Evolutionary conservation across 495 filamentous ascomycete species (phyloP).

Genomic region (Collariella sp.): DNA sequence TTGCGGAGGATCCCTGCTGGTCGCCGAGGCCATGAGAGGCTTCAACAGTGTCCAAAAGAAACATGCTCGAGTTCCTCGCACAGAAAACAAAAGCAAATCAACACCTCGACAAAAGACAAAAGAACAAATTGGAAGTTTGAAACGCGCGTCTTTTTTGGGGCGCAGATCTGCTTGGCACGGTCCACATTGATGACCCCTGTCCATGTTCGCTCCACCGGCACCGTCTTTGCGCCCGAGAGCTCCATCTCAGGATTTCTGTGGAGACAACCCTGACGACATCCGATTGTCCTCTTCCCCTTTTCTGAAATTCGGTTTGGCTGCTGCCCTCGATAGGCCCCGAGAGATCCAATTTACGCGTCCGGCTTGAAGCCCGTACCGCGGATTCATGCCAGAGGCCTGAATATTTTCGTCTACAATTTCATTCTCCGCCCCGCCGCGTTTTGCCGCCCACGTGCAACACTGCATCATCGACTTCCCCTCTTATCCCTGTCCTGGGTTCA

Average conservation of each 20-base stretch:
- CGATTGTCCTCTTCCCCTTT: neutral
- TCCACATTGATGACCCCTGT: neutral
- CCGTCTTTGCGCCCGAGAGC: neutral
- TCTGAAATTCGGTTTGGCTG: neutral
- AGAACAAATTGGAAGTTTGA: too few species aligned
- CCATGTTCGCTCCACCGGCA: neutral
- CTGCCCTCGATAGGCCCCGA: too few species aligned
- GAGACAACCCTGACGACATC: neutral
- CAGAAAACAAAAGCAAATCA: too few species aligned
- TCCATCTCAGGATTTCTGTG: neutral
- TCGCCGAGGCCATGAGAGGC: neutral
- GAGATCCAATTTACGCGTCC: too few species aligned
- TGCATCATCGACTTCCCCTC: neutral
- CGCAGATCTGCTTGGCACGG: conserved; percentile 10
- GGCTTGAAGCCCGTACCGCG: neutral
- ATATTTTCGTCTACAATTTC: neutral
- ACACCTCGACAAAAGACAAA: too few species aligned
- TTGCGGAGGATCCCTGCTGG: conserved; percentile 1
- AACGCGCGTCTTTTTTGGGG: conserved; percentile 1
- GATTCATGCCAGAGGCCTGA: neutral
- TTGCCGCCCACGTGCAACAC: conserved; percentile 10
- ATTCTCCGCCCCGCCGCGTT: conserved; percentile 7
- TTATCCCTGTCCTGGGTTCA: neutral
- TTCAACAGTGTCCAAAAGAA: neutral
- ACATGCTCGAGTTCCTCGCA: neutral